Conservation (phyloP, 441 rosid genomes). For the Capsella rubella region DNA sequence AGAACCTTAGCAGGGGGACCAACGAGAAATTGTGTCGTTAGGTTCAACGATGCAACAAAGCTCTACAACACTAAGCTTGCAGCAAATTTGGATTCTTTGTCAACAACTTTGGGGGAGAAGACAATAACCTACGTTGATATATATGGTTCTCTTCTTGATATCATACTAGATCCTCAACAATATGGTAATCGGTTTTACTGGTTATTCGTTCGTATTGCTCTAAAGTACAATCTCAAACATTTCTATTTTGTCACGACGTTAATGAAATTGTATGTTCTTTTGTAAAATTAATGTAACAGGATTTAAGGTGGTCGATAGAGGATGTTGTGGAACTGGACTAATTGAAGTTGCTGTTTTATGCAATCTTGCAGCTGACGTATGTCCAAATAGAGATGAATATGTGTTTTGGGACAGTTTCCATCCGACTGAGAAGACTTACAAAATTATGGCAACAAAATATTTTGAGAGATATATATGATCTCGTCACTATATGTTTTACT, state of each 20-base stretch:
- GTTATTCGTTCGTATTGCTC: not conserved
- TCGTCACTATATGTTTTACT: slow-evolving; percentile 16
- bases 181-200: slow-evolving; percentile 46
- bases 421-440: slow-evolving; percentile 68
- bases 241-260: not conserved
- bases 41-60: slow-evolving; percentile 58
- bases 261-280: not conserved
- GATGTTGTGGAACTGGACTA: slow-evolving; percentile 76
- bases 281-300: slow-evolving; percentile 45
- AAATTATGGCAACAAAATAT: slow-evolving; percentile 30
- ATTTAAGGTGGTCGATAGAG: slow-evolving; percentile 51
- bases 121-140: slow-evolving; percentile 56
- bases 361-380: slow-evolving; percentile 38
- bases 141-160: slow-evolving; percentile 56
- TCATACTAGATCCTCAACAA: slow-evolving; percentile 53
- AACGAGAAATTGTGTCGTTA: slow-evolving; percentile 53
- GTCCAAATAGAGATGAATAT: slow-evolving; percentile 47
- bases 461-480: slow-evolving; percentile 20
- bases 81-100: slow-evolving; percentile 49
- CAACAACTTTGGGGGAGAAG: slow-evolving; percentile 33
- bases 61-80: slow-evolving; percentile 64
- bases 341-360: slow-evolving; percentile 66
- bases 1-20: slow-evolving; percentile 66
- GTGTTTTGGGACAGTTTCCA: slow-evolving; percentile 50
- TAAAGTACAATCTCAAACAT: not conserved